Evolutionary conservation across 164 flowering plant genomes (phyloP).

Genomic region (Santalum album): DNA sequence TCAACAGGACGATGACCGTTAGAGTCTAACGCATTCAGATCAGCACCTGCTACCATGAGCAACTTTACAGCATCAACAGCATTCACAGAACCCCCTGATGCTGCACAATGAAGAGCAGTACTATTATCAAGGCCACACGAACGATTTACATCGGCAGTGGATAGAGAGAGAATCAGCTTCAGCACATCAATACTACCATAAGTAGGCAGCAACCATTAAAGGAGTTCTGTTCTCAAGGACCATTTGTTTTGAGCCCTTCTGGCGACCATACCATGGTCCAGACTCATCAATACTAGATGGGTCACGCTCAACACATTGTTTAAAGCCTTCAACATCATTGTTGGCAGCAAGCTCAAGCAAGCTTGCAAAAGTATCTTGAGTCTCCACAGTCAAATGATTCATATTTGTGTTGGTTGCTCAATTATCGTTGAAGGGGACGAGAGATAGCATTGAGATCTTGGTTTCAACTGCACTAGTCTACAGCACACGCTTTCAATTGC

Average conservation of each 20-base stretch:
- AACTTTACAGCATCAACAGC: conserved; percentile 58
- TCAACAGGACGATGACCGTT: conserved; percentile 62
- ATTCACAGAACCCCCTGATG: conserved; percentile 74
- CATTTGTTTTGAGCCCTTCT: conserved; percentile 76
- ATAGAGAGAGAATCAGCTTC: conserved; percentile 47
- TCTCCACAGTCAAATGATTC: conserved; percentile 51
- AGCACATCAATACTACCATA: conserved; percentile 84
- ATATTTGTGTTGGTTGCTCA: conserved; percentile 23
- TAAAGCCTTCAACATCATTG: conserved; percentile 65
- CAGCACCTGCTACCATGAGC: conserved; percentile 75
- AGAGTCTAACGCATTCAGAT: conserved; percentile 44
- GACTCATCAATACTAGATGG: conserved; percentile 56
- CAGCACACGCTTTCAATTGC: conserved; percentile 41
- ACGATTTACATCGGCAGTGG: conserved; percentile 55
- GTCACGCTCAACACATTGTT: conserved; percentile 36
- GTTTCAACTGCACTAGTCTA: conserved; percentile 26
- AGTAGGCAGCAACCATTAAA: conserved; percentile 87
- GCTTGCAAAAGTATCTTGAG: conserved; percentile 59
- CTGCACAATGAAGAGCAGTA: conserved; percentile 95
- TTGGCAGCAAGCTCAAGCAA: conserved; percentile 89
- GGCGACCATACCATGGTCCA: conserved; percentile 84
- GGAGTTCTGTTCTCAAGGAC: conserved; percentile 79
- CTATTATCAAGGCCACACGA: conserved; percentile 52
- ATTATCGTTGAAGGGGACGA: conserved; percentile 10
- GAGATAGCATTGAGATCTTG: conserved; percentile 8